phyloP scores from a whole-genome alignment of 371 early-diverging fungal genomes.

The Catenaria anguillulae region DNA sequence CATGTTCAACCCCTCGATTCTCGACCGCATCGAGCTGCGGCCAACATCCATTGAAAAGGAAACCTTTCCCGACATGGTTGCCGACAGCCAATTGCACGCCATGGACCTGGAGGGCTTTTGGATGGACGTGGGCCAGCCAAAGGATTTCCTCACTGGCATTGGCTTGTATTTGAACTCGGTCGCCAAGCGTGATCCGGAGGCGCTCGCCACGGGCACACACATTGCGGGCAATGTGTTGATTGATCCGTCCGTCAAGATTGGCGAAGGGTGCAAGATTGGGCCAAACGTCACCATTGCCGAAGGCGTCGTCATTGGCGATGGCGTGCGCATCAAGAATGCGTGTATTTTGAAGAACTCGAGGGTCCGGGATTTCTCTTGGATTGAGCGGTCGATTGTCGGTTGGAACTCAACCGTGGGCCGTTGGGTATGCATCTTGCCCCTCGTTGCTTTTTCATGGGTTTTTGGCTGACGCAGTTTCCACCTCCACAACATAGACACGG shows the following conservation, averaged over 20 bases:
- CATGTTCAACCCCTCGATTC: constrained; percentile 79
- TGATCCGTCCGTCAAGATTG: constrained; percentile 80
- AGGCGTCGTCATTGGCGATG: constrained; percentile 82
- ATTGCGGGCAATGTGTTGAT: constrained; percentile 67
- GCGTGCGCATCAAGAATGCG: constrained; percentile 80
- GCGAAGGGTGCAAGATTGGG: constrained; percentile 85
- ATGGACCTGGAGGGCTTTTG: constrained; percentile 96
- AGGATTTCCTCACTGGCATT: constrained; percentile 93
- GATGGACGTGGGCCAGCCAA: constrained; percentile 99
- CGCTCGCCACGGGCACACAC: constrained; percentile 32
- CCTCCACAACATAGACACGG: too few relatives aligned
- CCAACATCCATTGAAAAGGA: constrained; percentile 98
- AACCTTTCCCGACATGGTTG: constrained; percentile 89
- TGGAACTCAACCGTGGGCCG: constrained; percentile 89
- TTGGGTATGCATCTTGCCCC: too few relatives aligned
- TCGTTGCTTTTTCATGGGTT: too few relatives aligned
- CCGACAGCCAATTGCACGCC: constrained; percentile 63
- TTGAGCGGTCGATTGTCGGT: constrained; percentile 86
- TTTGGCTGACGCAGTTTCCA: too few relatives aligned
- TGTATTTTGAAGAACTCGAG: constrained; percentile 75
- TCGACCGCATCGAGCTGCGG: constrained; percentile 79
- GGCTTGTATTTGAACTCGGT: constrained; percentile 78
- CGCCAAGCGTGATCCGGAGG: constrained; percentile 50
- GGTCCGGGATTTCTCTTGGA: constrained; percentile 80
- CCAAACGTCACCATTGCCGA: constrained; percentile 91